Conservation (phyloP, 352 stramenopile species). For the Phytophthora sansomeana region DNA sequence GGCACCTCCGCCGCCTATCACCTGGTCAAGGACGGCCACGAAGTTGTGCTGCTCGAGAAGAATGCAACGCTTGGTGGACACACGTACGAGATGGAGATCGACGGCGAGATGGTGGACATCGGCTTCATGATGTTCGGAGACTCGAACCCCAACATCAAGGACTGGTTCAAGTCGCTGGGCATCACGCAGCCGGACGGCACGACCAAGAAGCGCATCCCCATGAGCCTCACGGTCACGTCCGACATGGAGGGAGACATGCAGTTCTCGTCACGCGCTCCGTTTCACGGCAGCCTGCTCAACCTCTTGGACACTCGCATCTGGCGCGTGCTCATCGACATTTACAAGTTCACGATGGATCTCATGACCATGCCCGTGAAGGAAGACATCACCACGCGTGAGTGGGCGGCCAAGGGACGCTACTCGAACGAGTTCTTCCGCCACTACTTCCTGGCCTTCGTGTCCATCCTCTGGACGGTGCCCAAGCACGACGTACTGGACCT, state of each 20-base stretch:
- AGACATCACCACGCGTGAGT: constrained; percentile 79
- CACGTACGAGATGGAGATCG: constrained; percentile 90
- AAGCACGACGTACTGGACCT: constrained; percentile 87
- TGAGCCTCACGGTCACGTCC: constrained; percentile 88
- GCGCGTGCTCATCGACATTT: constrained; percentile 89
- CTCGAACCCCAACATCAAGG: constrained; percentile 92
- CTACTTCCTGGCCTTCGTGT: constrained; percentile 89
- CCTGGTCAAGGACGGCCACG: constrained; percentile 83
- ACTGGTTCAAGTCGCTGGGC: constrained; percentile 89
- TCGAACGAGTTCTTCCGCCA: constrained; percentile 88
- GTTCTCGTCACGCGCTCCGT: constrained; percentile 86
- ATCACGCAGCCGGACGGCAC: constrained; percentile 87
- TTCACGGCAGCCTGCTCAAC: constrained; percentile 64
- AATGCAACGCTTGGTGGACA: constrained; percentile 83
- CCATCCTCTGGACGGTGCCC: constrained; percentile 88
- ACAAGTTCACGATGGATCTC: constrained; percentile 88
- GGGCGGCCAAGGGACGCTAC: constrained; percentile 72
- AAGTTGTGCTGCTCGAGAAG: constrained; percentile 85
- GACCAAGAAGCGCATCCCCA: constrained; percentile 88
- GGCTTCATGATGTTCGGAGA: constrained; percentile 93
- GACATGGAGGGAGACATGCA: constrained; percentile 83
- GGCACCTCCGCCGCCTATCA: constrained; percentile 87
- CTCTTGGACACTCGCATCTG: constrained; percentile 84
- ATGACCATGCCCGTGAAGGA: constrained; percentile 86
- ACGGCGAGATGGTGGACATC: constrained; percentile 85